Conservation (phyloP, 371 early-diverging fungal genomes). For the Zancudomyces culisetae region DNA sequence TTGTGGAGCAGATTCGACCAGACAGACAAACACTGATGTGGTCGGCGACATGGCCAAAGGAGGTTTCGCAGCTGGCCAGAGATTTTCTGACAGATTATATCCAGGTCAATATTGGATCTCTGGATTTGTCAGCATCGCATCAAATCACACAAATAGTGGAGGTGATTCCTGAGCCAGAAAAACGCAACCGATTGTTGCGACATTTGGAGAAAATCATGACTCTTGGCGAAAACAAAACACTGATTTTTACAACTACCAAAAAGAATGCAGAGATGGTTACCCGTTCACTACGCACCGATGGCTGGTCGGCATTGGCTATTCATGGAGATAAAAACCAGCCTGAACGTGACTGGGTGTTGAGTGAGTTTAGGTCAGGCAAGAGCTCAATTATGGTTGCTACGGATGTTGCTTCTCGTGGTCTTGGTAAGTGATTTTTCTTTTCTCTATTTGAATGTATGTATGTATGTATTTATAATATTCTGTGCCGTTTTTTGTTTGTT, state of each 20-base stretch:
- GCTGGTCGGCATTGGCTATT: conserved; percentile 94
- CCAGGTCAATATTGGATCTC: conserved; percentile 97
- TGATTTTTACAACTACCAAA: conserved; percentile 97
- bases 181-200: conserved; percentile 41
- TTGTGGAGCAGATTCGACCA: conserved; percentile 95
- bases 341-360: conserved; percentile 95
- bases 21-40: conserved; percentile 99
- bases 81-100: conserved; percentile 92
- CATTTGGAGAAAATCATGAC: conserved; percentile 61
- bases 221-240: conserved; percentile 61
- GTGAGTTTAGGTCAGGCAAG: conserved; percentile 74
- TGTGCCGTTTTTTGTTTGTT: too few species aligned
- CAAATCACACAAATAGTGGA: conserved; percentile 86
- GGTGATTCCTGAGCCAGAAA: conserved; percentile 73
- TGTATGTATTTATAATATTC: too few species aligned
- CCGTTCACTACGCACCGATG: conserved; percentile 69
- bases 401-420: conserved; percentile 98
- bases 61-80: conserved; percentile 82
- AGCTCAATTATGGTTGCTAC: conserved; percentile 97
- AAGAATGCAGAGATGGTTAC: conserved; percentile 94
- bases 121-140: conserved; percentile 84
- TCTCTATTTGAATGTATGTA: too few species aligned
- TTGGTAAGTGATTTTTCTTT: conserved; percentile 49
- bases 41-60: conserved; percentile 99
- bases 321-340: conserved; percentile 98